Evolutionary conservation across 1,284 basidiomycete genomes (phyloP).

Genomic region (Earliella scabrosa): DNA sequence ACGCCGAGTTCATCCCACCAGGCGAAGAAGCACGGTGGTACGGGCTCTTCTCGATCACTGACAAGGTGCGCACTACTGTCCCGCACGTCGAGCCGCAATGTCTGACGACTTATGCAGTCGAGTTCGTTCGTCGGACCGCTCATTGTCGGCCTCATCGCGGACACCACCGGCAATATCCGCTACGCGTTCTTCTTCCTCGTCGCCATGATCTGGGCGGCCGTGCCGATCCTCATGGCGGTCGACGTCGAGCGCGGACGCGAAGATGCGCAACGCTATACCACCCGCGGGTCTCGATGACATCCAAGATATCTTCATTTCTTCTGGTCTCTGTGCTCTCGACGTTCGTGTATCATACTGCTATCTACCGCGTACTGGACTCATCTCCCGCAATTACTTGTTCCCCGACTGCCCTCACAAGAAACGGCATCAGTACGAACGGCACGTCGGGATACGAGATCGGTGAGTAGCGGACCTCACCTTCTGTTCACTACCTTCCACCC

Average conservation of each 20-base stretch:
- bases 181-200: conserved; percentile 89
- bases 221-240: conserved; percentile 77
- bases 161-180: conserved; percentile 87
- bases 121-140: conserved; percentile 89
- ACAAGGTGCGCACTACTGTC: conserved; percentile 69
- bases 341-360: no score
- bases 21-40: conserved; percentile 82
- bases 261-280: conserved; percentile 63
- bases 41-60: conserved; percentile 86
- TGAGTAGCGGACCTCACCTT: background rate
- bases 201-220: conserved; percentile 76
- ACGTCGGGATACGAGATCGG: no score
- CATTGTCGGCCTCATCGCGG: conserved; percentile 84
- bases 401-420: no score
- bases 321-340: background rate
- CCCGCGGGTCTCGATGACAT: background rate
- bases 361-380: background rate
- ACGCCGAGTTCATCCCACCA: conserved; percentile 76
- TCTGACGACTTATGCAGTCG: conserved; percentile 51
- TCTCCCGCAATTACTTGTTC: no score
- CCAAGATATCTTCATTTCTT: background rate
- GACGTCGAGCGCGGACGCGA: conserved; percentile 68
- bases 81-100: no score
- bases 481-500: background rate
- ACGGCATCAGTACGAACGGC: no score